These are phyloP conservation scores for Manihot esculenta DNA, from an alignment of 441 rosid species.

Conservation along the genomic window DNA sequence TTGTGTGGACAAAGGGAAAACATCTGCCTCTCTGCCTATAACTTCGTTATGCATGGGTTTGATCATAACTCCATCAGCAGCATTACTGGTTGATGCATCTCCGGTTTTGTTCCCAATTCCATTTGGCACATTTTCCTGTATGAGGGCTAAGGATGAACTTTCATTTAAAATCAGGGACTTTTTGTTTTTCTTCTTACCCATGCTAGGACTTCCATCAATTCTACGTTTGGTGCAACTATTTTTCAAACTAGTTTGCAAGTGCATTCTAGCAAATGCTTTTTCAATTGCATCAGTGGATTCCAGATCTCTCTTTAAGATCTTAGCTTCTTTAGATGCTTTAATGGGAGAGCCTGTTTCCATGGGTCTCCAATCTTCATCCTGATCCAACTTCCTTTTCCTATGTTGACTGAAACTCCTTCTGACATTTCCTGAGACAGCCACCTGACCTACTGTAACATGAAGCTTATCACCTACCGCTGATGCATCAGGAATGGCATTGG, in stretches of 20 bases:
- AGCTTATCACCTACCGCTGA: conserved; percentile 29
- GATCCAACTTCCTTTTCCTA: conserved; percentile 58
- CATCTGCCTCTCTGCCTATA: conserved; percentile 37
- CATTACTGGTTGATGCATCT: conserved; percentile 24
- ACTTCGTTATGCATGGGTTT: conserved; percentile 28
- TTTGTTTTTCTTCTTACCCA: conserved; percentile 53
- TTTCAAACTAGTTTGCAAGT: conserved; percentile 31
- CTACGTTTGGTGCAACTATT: conserved; percentile 36
- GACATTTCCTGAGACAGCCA: conserved; percentile 32
- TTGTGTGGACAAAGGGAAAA: conserved; percentile 37
- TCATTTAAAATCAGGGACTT: conserved; percentile 40
- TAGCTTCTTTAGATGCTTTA: conserved; percentile 38
- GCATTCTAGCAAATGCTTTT: conserved; percentile 30
- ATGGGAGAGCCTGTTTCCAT: conserved; percentile 35
- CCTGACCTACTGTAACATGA: conserved; percentile 28
- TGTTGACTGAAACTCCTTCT: conserved; percentile 37
- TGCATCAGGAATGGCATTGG: conserved; percentile 31
- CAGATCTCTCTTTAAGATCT: conserved; percentile 31
- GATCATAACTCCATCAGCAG: conserved; percentile 29
- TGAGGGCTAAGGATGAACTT: conserved; percentile 30
- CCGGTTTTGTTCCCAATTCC: conserved; percentile 33
- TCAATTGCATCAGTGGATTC: conserved; percentile 36
- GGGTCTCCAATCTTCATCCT: conserved; percentile 42
- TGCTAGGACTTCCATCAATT: conserved; percentile 36
- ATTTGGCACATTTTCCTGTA: conserved; percentile 34